Evolutionary conservation across 352 stramenopile genomes (phyloP), one percentile per base, ranked within the genome.

Genomic region (Globisporangium cylindrosporum): DNA sequence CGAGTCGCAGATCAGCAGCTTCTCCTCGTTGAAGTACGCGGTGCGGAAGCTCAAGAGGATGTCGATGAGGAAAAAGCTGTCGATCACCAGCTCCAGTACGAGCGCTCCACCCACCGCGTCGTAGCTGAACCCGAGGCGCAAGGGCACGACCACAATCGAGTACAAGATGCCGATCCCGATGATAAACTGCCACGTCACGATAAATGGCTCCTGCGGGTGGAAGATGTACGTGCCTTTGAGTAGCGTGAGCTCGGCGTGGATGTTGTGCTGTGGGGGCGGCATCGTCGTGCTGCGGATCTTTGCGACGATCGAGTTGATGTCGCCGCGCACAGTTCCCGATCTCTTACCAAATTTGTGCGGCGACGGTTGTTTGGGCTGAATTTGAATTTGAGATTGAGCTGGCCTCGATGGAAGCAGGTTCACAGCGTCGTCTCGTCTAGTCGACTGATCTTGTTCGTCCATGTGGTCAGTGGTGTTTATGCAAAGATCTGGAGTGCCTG

Each of bases 31-130:
- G 53, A 86, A 86, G 66, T 83, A 97, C 1, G 88, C 90, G 4
- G 91, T 97, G 27, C 92, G 84, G 46, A 98, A 97, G 51, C 89
- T 94, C 34, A 97, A 36, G 4, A 91, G 0, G 38, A 98, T 97
- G 73, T 98, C 92, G 24, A 96, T 7, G 0, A 88, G 61, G 68
- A 98, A 97, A 48, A 95, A 90, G 1, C 75, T 70, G 67, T 98
- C 92, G 41, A 96, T 92, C 0, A 81, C 70, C 22, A 84, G 77
- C 66, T 97, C 90, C 18, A 97, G 68, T 2, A 80, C 65, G 15
- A 84, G 69, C 81, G 80, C 94, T 3, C 53, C 68, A 12, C 75
- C 88, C 0, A 71, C 59, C 0, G 86, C 77, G 51, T 90, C 77
- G 18, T 81, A 79, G 55, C 92, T 72, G 66, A 97, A 97, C 0